Evolutionary conservation across 768 basidiomycete species (phyloP).

Genomic region (Neoboletus magnificus): DNA sequence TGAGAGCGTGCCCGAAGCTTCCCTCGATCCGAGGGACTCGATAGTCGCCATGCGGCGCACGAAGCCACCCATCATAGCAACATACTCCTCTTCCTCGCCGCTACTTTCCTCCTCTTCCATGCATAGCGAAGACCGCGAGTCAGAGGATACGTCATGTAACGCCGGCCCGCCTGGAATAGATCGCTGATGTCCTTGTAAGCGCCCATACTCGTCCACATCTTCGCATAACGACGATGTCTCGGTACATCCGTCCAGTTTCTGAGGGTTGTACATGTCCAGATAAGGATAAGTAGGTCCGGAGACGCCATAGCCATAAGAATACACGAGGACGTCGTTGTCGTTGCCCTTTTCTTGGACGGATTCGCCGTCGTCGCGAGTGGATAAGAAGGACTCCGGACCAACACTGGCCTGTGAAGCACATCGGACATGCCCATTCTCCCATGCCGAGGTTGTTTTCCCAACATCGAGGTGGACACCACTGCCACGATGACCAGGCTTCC

Average conservation of each 20-base stretch:
- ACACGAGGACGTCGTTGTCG: constrained; percentile 6
- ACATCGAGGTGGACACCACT: constrained; percentile 2
- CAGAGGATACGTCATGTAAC: constrained; percentile 12
- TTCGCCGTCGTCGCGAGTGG: constrained; percentile 11
- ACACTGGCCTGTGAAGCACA: constrained; percentile 4
- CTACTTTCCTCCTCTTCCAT: constrained; percentile 6
- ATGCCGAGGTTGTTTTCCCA: not conserved
- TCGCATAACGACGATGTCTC: constrained; percentile 4
- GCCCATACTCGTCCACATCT: constrained; percentile 1
- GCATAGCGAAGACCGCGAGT: constrained; percentile 12
- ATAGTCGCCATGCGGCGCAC: constrained; percentile 80
- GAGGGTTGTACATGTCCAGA: constrained; percentile 31
- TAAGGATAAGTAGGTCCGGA: constrained; percentile 28
- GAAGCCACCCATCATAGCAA: constrained; percentile 60
- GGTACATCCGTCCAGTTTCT: not conserved
- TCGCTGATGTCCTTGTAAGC: not conserved
- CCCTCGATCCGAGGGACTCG: constrained; percentile 69
- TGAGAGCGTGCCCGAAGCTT: constrained; percentile 34
- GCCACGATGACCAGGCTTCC: constrained; percentile 20
- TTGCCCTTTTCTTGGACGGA: constrained; percentile 7
- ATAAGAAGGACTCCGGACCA: constrained; percentile 1
- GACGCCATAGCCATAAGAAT: constrained; percentile 30
- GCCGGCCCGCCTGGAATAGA: not conserved
- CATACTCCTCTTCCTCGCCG: constrained; percentile 34
- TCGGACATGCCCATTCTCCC: constrained; percentile 9